Conservation (phyloP, 495 filamentous ascomycete species). For the Neurospora cerealis region DNA sequence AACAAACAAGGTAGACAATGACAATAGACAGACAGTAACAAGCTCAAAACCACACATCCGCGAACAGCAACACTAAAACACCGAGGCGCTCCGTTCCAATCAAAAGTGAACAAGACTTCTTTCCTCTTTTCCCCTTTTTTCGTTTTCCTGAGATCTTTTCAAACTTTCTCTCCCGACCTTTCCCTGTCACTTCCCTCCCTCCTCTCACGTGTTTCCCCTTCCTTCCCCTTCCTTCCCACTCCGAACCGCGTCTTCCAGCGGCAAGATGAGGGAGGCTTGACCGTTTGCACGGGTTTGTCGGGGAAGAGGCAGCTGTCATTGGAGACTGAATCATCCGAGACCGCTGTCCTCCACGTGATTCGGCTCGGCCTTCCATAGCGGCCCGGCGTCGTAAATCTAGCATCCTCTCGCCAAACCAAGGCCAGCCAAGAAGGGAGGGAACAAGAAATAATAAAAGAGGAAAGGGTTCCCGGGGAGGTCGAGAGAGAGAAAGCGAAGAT, state of each 20-base stretch:
- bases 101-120: neutral
- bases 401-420: neutral
- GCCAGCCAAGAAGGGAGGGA: conserved; percentile 3
- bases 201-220: neutral
- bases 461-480: conserved; percentile 3
- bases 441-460: conserved; percentile 5
- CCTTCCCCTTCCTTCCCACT: neutral
- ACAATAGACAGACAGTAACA: neutral
- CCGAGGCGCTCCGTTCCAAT: neutral
- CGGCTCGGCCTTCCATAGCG: neutral
- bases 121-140: neutral
- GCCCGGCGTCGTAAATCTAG: neutral
- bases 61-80: neutral
- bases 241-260: neutral
- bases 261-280: neutral
- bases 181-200: neutral
- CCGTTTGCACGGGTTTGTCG: neutral
- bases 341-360: neutral
- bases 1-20: neutral
- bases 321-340: neutral
- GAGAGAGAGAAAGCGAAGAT: neutral
- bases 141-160: neutral
- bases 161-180: neutral
- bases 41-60: neutral
- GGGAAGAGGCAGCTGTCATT: neutral